A percentile compares a stretch with the other conserved stretches of the same genome.
Conservation (phyloP, 2,329 filamentous ascomycete genomes). For the Fonsecaea pedrosoi region DNA sequence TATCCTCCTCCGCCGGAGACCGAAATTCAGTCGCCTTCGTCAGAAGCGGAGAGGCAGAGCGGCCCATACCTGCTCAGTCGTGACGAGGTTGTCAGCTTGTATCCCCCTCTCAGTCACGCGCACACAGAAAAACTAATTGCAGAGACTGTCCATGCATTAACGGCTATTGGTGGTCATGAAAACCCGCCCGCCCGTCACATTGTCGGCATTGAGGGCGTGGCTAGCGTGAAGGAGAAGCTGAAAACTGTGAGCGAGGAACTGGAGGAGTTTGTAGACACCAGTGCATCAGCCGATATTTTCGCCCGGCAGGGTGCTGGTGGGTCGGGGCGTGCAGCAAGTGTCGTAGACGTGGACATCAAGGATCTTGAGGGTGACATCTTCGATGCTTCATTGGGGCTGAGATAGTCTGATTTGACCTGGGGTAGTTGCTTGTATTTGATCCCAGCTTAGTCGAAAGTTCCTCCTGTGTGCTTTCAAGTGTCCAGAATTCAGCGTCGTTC, state of each 20-base stretch:
- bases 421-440: background rate
- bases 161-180: slow-evolving; percentile 91
- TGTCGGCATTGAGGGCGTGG: slow-evolving; percentile 85
- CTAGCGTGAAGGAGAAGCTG: slow-evolving; percentile 91
- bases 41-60: slow-evolving; percentile 38
- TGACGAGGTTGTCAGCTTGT: slow-evolving; percentile 67
- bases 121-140: slow-evolving; percentile 77
- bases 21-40: slow-evolving; percentile 36
- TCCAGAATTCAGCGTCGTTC: slow-evolving; percentile 8
- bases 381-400: slow-evolving; percentile 25
- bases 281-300: slow-evolving; percentile 74
- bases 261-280: slow-evolving; percentile 93
- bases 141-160: slow-evolving; percentile 89
- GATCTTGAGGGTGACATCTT: slow-evolving; percentile 32
- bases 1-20: slow-evolving; percentile 42
- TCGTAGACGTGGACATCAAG: slow-evolving; percentile 30
- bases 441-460: background rate
- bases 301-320: slow-evolving; percentile 19
- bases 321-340: slow-evolving; percentile 20
- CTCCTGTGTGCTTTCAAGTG: background rate
- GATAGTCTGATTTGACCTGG: slow-evolving; percentile 1
- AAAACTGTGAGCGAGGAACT: slow-evolving; percentile 96
- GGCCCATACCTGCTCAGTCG: slow-evolving; percentile 37
- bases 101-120: slow-evolving; percentile 72
- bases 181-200: slow-evolving; percentile 95